phyloP scores from a whole-genome alignment of 331 rosid species.

The Quercus lobata region DNA sequence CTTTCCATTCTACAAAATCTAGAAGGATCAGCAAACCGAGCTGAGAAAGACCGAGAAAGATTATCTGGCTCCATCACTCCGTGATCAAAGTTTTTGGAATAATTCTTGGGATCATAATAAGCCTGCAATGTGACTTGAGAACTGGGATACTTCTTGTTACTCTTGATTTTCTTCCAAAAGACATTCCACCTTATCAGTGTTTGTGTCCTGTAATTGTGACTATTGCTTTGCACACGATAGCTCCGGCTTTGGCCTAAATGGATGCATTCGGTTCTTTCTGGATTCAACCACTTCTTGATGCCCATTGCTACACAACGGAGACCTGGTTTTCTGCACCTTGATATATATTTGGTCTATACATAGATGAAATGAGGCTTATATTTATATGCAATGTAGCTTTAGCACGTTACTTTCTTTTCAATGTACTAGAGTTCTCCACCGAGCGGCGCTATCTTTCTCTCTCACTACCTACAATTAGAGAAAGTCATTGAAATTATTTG shows the following conservation, averaged over 20 bases:
- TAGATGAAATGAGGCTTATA: not conserved
- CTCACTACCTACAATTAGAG: not conserved
- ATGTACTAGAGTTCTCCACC: not conserved
- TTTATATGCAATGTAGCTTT: not conserved
- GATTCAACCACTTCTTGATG: conserved; percentile 39
- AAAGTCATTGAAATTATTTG: too few relatives aligned
- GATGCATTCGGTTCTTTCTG: conserved; percentile 35
- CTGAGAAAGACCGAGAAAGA: conserved; percentile 63
- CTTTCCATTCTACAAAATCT: conserved; percentile 29
- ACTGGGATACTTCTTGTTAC: conserved; percentile 30
- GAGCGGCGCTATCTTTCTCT: not conserved
- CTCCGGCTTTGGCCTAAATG: conserved; percentile 47
- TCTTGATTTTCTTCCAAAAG: conserved; percentile 55
- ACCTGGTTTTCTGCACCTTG: not conserved
- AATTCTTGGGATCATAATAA: conserved; percentile 45
- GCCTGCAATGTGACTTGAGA: conserved; percentile 25
- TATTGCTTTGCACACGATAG: conserved; percentile 17
- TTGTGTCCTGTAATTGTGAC: conserved; percentile 16
- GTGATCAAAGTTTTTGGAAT: conserved; percentile 63
- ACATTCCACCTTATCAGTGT: conserved; percentile 36
- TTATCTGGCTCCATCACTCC: conserved; percentile 60
- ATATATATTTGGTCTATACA: not conserved
- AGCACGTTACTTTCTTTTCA: too few relatives aligned
- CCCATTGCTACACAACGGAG: conserved; percentile 38
- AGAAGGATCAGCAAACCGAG: conserved; percentile 72